These are phyloP conservation scores for Pachysolen tannophilus DNA, from an alignment of 805 yeast genomes.

Conservation along the genomic window DNA sequence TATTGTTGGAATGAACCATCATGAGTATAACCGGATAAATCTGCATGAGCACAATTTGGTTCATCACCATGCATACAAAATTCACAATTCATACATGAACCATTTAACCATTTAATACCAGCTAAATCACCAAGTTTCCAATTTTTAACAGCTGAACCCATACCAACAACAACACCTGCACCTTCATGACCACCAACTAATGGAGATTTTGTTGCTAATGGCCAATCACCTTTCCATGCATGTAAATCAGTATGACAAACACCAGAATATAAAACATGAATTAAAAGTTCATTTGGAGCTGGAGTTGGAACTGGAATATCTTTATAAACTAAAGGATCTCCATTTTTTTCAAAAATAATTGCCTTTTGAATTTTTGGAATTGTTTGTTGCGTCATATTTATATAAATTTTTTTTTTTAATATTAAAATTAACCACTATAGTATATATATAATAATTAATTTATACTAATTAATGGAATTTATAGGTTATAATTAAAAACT, in stretches of 20 bases:
- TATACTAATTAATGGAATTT: no score
- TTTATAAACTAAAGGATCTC: slow-evolving; percentile 56
- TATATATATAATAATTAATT: no score
- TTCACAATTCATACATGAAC: slow-evolving; percentile 59
- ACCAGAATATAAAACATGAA: slow-evolving; percentile 65
- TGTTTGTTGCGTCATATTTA: no score
- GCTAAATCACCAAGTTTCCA: slow-evolving; percentile 60
- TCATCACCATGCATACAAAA: slow-evolving; percentile 51
- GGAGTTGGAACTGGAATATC: slow-evolving; percentile 70
- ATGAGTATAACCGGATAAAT: slow-evolving; percentile 67
- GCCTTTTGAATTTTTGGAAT: slow-evolving; percentile 66
- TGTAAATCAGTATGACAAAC: slow-evolving; percentile 72
- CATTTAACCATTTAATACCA: slow-evolving; percentile 64
- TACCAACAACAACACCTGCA: slow-evolving; percentile 62
- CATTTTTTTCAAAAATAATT: slow-evolving; percentile 57
- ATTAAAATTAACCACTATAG: no score
- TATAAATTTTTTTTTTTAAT: no score
- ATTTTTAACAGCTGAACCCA: slow-evolving; percentile 50
- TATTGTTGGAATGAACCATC: slow-evolving; percentile 53
- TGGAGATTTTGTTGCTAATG: slow-evolving; percentile 49
- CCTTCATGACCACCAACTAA: slow-evolving; percentile 72
- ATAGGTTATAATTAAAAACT: no score
- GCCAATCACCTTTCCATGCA: slow-evolving; percentile 72
- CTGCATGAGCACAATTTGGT: slow-evolving; percentile 63
- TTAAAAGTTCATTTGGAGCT: slow-evolving; percentile 53